Evolutionary conservation across 169 alveolate genomes (phyloP), one percentile per base, ranked within the genome.

Genomic region (Plasmodium reichenowi): DNA sequence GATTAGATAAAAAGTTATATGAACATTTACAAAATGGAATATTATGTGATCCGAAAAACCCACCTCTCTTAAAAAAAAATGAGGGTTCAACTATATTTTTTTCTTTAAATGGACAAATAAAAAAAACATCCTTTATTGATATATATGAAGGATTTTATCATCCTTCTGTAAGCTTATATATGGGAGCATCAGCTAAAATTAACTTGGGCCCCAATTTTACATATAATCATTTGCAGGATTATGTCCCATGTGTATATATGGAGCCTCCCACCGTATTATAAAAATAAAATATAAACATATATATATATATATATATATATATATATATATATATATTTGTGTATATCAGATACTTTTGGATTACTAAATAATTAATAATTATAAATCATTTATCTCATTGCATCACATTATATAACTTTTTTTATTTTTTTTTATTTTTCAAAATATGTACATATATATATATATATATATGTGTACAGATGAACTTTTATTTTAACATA

Each of bases 131-230:
- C 63, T 86, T 88, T 75, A 50, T 87, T 45, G 92, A 88, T 58
- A 86, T 95, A 5, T 92, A 93, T 72, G 95, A 93, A 66, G 97
- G 97, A 22, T 87, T 64, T 58, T 95, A 95, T 90, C 97, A 95
- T 72, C 97, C 97, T 0, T 95, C 97, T 13, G 88, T 95, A 29
- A 92, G 97, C 17, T 94, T 95, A 47, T 95, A 94, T 87, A 95
- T 95, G 97, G 97, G 97, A 17, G 97, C 97, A 17, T 86, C 89
- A 29, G 94, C 94, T 3, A 73, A 73, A n/a, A 60, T 95, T 66
- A 95, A 95, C 56, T 50, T 73, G 78, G 96, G 96, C 10, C 96
- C 96, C 12, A 59, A 88, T 66, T 93, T 93, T 70, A 60, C 54
- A 10, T 86, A 88, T 64, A 58, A 43, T 22, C 94, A 94, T 72